Evolutionary conservation across 441 rosid genomes (phyloP).

Genomic region (Rhodomyrtus psidioides): DNA sequence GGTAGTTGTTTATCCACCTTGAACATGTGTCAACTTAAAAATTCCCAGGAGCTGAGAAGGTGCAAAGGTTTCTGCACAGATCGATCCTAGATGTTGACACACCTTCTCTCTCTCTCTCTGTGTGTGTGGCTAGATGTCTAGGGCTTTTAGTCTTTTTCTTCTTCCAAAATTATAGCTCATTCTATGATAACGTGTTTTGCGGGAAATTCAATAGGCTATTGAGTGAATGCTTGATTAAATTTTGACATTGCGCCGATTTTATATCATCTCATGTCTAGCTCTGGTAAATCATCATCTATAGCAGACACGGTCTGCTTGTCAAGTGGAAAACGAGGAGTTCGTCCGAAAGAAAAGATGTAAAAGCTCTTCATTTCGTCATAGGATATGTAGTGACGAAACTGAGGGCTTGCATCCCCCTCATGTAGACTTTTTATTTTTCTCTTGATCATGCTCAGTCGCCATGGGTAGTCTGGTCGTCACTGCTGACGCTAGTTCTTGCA

Average conservation of each 20-base stretch:
- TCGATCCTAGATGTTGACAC: neutral
- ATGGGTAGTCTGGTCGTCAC: neutral
- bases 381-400: neutral
- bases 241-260: neutral
- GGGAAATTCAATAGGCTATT: no score
- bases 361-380: neutral
- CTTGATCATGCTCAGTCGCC: neutral
- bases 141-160: neutral
- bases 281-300: neutral
- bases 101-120: neutral
- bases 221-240: neutral
- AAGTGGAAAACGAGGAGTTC: neutral
- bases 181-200: neutral
- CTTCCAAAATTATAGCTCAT: neutral
- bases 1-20: no score
- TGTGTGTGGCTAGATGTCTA: neutral
- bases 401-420: neutral
- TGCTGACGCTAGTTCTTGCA: neutral
- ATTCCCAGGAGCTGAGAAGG: neutral
- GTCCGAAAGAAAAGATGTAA: neutral
- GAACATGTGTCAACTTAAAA: neutral
- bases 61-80: neutral
- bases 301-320: neutral
- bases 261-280: neutral
- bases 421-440: no score